Evolutionary conservation across 164 flowering plant genomes (phyloP).

Genomic region (Vitis cinerea): DNA sequence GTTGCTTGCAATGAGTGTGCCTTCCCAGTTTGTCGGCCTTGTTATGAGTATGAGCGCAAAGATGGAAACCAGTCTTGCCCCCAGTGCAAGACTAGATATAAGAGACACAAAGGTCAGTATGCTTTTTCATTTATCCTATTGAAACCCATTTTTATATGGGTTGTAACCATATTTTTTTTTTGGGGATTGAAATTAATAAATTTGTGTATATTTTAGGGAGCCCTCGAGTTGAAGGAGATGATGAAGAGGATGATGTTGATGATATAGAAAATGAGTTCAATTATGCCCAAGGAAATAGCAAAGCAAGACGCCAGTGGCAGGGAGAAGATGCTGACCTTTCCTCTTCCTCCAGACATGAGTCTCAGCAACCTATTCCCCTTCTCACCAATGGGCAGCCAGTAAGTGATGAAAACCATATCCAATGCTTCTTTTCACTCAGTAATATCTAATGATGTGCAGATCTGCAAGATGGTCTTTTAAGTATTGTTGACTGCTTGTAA

Average conservation of each 20-base stretch:
- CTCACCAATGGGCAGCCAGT: conserved; percentile 86
- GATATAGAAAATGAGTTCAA: conserved; percentile 91
- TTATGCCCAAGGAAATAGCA: conserved; percentile 52
- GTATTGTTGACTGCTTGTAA: no score
- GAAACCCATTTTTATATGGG: not conserved
- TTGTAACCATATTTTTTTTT: not conserved
- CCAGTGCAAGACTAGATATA: conserved; percentile 96
- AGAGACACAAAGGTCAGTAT: conserved; percentile 78
- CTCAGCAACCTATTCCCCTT: conserved; percentile 83
- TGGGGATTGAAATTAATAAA: not conserved
- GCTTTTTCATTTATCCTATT: not conserved
- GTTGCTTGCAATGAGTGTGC: conserved; percentile 99
- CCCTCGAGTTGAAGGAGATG: conserved; percentile 94
- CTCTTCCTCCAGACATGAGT: conserved; percentile 78
- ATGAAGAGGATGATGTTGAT: conserved; percentile 96
- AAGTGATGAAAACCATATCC: conserved; percentile 16
- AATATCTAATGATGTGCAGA: no score
- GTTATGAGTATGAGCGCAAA: conserved; percentile 95
- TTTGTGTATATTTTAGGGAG: conserved; percentile 57
- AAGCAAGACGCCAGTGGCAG: conserved; percentile 62
- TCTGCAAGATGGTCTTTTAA: no score
- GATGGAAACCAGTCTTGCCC: conserved; percentile 95
- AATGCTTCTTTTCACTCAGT: not conserved
- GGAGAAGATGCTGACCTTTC: conserved; percentile 81
- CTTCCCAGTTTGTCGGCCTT: conserved; percentile 93